These are phyloP conservation scores for Cladophialophora yegresii DNA, from an alignment of 2,329 filamentous ascomycete genomes.

Conservation along the genomic window DNA sequence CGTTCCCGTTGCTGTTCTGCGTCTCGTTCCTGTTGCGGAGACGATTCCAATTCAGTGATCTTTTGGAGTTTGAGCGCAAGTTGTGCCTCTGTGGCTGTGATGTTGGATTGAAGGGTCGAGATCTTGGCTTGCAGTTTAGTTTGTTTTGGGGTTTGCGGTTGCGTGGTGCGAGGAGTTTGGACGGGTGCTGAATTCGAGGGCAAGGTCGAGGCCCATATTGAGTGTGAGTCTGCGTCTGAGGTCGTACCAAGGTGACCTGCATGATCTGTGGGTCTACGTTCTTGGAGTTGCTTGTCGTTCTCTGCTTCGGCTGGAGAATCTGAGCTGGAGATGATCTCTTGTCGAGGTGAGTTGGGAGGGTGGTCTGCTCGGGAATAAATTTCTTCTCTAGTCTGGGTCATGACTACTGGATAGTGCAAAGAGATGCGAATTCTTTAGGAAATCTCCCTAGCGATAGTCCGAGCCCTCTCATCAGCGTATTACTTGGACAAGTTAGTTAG, in stretches of 20 bases:
- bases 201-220: no score
- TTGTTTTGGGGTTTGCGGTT: neutral
- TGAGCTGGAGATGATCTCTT: neutral
- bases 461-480: neutral
- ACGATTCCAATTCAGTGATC: conserved; percentile 13
- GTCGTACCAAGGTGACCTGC: neutral
- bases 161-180: neutral
- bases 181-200: neutral
- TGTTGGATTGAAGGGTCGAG: conserved; percentile 14
- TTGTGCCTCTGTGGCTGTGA: conserved; percentile 9
- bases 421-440: neutral
- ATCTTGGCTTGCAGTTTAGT: conserved; percentile 9
- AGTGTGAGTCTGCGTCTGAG: no score
- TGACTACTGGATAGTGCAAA: neutral
- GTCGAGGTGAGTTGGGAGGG: neutral
- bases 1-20: neutral
- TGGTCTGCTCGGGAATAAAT: neutral
- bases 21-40: neutral
- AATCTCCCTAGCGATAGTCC: neutral
- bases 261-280: neutral
- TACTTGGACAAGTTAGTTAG: neutral
- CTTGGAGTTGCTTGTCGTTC: neutral
- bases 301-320: neutral
- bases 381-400: neutral
- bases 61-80: conserved; percentile 14